phyloP scores from a whole-genome alignment of 2,329 filamentous ascomycete genomes.

The Colletotrichum cordylinicola region DNA sequence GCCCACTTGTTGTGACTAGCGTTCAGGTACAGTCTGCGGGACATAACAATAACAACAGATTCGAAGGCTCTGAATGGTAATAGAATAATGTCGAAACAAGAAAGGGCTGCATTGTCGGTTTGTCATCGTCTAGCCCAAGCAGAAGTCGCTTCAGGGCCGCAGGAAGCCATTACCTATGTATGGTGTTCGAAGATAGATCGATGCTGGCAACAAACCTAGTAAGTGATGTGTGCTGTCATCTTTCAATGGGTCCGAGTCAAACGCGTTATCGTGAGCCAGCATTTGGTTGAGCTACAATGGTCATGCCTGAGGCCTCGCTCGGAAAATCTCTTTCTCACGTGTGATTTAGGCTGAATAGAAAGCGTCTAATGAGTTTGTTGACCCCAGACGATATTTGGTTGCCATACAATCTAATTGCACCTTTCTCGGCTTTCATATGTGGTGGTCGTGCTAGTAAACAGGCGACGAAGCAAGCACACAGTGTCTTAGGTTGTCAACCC shows the following conservation, averaged over 20 bases:
- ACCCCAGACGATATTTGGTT: accelerated
- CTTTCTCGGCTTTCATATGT: not conserved
- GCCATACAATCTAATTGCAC: accelerated
- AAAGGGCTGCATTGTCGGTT: too few relatives aligned
- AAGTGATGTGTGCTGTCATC: accelerated
- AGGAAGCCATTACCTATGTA: accelerated
- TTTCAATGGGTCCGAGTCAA: not conserved
- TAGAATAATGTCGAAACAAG: too few relatives aligned
- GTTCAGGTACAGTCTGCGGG: too few relatives aligned
- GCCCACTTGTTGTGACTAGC: too few relatives aligned
- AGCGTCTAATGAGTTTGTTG: accelerated
- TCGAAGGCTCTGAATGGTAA: too few relatives aligned
- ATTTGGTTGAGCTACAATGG: accelerated
- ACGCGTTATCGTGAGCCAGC: not conserved
- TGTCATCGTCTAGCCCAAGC: too few relatives aligned
- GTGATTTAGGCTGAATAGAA: not conserved
- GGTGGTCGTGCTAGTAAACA: not conserved
- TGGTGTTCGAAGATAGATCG: not conserved
- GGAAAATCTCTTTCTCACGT: not conserved
- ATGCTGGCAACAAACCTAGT: not conserved
- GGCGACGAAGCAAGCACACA: not conserved
- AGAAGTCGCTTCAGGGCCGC: too few relatives aligned
- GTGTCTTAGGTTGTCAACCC: accelerated
- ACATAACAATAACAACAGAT: too few relatives aligned
- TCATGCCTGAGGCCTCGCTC: not conserved